These are phyloP conservation scores for Neurospora crassa DNA, from an alignment of 2,329 filamentous ascomycete genomes.

Conservation along the genomic window DNA sequence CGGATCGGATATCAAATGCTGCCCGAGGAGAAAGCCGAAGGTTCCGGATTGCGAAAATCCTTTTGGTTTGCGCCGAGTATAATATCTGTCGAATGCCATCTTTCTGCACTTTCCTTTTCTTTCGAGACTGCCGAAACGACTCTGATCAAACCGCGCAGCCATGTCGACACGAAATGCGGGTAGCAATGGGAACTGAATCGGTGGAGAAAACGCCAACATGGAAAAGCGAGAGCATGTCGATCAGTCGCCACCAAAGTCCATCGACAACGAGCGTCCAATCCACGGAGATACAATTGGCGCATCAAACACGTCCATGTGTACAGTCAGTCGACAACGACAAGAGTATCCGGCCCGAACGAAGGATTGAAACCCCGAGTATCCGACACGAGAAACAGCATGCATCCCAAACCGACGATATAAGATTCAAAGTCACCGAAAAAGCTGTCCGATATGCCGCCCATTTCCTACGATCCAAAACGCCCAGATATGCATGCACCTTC, in stretches of 20 bases:
- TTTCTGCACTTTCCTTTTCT: not conserved
- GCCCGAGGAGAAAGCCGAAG: not conserved
- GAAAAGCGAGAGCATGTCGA: not conserved
- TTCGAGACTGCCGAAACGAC: not conserved
- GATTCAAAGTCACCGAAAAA: not conserved
- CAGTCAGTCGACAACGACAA: not conserved
- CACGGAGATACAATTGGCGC: not conserved
- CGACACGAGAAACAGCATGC: not conserved
- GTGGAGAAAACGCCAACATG: not conserved
- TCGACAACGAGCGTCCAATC: not conserved
- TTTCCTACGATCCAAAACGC: not conserved
- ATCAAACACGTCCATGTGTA: not conserved
- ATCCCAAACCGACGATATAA: not conserved
- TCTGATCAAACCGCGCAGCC: not conserved
- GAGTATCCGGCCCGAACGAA: not conserved
- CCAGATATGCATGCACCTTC: not conserved
- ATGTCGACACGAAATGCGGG: not conserved
- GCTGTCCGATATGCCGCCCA: not conserved
- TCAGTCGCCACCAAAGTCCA: not conserved
- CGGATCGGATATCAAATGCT: not conserved
- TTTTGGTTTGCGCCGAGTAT: not conserved
- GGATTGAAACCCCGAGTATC: not conserved
- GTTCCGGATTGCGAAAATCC: not conserved
- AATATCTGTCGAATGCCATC: not conserved
- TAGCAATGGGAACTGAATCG: not conserved